Conservation (phyloP, 345 rosid genomes). For the Noccaea bulbosa region DNA sequence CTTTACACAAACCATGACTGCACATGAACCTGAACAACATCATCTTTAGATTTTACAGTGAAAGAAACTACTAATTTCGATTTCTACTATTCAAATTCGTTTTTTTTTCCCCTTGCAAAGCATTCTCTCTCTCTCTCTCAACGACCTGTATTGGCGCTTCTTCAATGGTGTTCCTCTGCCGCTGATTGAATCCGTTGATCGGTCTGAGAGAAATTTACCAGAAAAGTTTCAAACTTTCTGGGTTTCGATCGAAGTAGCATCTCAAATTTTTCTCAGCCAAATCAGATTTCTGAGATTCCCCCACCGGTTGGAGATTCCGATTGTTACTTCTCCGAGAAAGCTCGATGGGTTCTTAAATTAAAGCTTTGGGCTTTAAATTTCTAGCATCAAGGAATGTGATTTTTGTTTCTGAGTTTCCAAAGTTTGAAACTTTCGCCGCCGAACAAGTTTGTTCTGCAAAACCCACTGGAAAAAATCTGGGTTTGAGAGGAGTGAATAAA, state of each 20-base stretch:
- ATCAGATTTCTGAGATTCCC: neutral
- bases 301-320: too few relatives aligned
- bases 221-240: neutral
- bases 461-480: too few relatives aligned
- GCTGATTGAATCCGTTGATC: neutral
- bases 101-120: neutral
- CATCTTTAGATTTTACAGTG: neutral
- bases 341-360: slow-evolving; percentile 6
- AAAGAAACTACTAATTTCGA: neutral
- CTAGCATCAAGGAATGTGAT: slow-evolving; percentile 1
- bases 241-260: neutral
- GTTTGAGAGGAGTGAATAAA: slow-evolving; percentile 14
- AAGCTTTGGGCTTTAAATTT: neutral
- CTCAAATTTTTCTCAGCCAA: neutral
- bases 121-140: slow-evolving; percentile 2
- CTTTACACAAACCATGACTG: neutral
- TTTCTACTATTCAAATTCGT: neutral
- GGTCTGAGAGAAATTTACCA: neutral
- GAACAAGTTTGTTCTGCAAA: neutral
- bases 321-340: neutral
- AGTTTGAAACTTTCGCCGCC: neutral
- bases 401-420: neutral
- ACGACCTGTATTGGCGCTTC: neutral
- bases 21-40: neutral
- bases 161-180: neutral